Base-by-base conservation (phyloP, 163 green algal species). In the Prototheca wickerhamii region DNA sequence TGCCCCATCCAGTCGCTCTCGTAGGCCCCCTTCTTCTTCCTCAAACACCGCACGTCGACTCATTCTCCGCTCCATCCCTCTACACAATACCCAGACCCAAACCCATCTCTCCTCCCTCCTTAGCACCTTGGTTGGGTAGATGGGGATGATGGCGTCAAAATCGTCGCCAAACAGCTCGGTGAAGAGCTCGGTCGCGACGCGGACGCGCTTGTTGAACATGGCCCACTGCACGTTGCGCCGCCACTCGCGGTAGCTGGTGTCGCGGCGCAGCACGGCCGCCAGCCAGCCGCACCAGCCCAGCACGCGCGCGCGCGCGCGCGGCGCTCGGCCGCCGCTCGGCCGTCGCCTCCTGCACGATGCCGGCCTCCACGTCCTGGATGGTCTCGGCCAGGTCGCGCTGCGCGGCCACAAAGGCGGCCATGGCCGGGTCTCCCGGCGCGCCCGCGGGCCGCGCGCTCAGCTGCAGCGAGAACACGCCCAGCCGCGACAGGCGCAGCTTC, bases 191-290 rank as follows among this genome's bases (percentile, higher is more conserved):
- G 65, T 71, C 17, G 72, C 72, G 3, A 65, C 58, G 23, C 62
- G 67, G 42, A 73, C 62, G 10, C 72, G 72, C 34, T 67, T 64
- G 62, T 78, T 71, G 61, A 75, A 74, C 56, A 71, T 73, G 2
- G 72, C 72, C 66, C 66, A 78, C 33, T 50, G 53, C 42, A 72
- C 65, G 59, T 72, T 61, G 26, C 72, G 61, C 50, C 56, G 29
- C 71, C 71, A 74, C 58, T 74, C 71, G 3, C 29, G 35, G 26
- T 68, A 66, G 35, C 63, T 53, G 35, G 33, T 42, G 32, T 28
- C n/a, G 1, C 10, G 12, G 43, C n/a, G 6, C 58, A n/a, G 30
- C 30, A 31, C 29, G 29, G 42, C 6, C 18, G 26, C 12, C 58
- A 64, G 58, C 25, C 58, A 18, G 32, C 30, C 31, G 10, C 40